Evolutionary conservation across 1,284 basidiomycete species (phyloP), one percentile per base, ranked within the genome.

Genomic region (Cryptococcus depauperatus): DNA sequence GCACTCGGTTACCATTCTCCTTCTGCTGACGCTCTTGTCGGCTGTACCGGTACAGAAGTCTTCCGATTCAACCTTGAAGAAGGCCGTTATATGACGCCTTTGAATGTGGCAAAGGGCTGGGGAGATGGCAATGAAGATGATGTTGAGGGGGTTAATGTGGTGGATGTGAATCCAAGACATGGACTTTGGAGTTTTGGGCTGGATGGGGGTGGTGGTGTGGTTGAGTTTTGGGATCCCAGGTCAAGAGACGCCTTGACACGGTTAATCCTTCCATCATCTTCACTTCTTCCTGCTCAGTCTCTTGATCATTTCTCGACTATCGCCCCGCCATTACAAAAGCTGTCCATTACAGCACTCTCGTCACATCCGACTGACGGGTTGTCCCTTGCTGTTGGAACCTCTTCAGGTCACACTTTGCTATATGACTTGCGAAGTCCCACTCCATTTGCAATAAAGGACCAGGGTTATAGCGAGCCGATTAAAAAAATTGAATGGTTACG

Each of bases 181-280:
- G 89, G 93, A 18, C 76, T 98, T 0, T 79, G 91, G 57, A 82
- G 82, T 14, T 91, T 98, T 59, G 95, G 92, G 5, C 48, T 70
- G n/a, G 69, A 73, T 43, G 69, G 70, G 2, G 70, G 61, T 3
- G 83, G 80, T 4, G 86, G 89, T 8, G 81, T 84, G 0, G 85
- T 92, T 35, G 90, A 97, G 66, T 88, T 99, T 62, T 98, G 92
- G 90, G 95, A 98, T 71, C 86, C 84, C 1, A 78, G 93, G 35
- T 87, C 87, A 34, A 76, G 92, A n/a, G 73, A 79, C 1, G 60
- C 70, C 2, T 51, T 71, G 14, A 72, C 69, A 0, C 72, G 80
- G 33, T 73, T 98, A n/a, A 72, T 76, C n/a, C 68, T 96, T 16
- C 90, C 91, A 1, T 73, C 75, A 18, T 73, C 77, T 13, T 73